Evolutionary conservation across 768 basidiomycete genomes (phyloP), one percentile per base, ranked within the genome.

Genomic region (Russula foetens): DNA sequence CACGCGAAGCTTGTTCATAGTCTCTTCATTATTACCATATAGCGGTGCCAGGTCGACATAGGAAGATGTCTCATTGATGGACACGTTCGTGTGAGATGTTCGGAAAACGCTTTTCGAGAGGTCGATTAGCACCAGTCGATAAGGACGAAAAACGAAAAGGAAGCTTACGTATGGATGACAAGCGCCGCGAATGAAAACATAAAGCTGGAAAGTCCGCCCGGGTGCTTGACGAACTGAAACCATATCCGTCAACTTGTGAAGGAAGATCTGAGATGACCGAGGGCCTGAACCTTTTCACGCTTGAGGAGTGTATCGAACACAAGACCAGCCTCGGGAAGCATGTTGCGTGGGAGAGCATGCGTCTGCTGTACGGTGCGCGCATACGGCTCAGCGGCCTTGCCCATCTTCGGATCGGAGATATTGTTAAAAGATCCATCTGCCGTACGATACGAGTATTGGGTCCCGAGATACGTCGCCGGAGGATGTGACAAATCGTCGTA

Each of bases 401-500:
- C 92, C 73, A 94, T 70, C 60, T 84, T 75, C 2, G 91, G 90
- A 41, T 76, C 69, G 56, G 78, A 76, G 46, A 84, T 75, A 67
- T 92, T 94, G 73, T 95, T 94, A 69, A 74, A 73, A 4, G 84
- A 82, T 7, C 92, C 92, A 70, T 94, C 92, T 3, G 88, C 86
- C 0, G 80, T 70, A 33, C 92, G 83, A 76, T 80, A 92, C 1
- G 83, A 78, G 64, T 83, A 85, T 53, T 81, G 65, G 28, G 78
- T 74, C 21, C 88, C 84, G 39, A 91, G 71, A 63, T 76, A 83
- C 1, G 90, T 89, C 6, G 83, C 75, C 7, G 90, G 79, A 3
- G 92, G 92, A 70, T 93, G 92, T 0, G 83, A 72, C 19, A 96
- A 80, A 70, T 94, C 92, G 63, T 86, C 83, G 70, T 91, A 92